phyloP scores from a whole-genome alignment of 2,329 filamentous ascomycete species.

The Ceratocystis harringtonii region DNA sequence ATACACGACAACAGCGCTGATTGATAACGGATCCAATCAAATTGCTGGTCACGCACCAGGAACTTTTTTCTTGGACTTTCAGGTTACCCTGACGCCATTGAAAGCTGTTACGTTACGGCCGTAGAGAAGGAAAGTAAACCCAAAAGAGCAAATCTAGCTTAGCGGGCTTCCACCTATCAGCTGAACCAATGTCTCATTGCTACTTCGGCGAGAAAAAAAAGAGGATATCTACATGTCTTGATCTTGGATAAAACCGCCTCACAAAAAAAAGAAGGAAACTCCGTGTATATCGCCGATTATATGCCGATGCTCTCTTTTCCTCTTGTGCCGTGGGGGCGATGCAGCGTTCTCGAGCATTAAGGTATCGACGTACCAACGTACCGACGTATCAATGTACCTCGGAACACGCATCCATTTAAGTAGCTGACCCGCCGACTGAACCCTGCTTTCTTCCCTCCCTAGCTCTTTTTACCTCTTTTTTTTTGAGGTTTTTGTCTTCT shows the following conservation, averaged over 20 bases:
- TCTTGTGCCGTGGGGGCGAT: too few species aligned
- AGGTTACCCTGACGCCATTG: not conserved
- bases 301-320: too few species aligned
- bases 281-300: not conserved
- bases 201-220: too few species aligned
- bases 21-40: constrained; percentile 9
- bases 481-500: not conserved
- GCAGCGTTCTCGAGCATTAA: too few species aligned
- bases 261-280: not conserved
- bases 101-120: not conserved
- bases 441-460: not conserved
- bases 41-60: not conserved
- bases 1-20: not conserved
- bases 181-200: too few species aligned
- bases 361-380: too few species aligned
- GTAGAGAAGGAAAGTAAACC: not conserved
- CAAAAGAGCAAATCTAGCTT: too few species aligned
- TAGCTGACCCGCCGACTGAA: not conserved
- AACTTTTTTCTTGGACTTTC: not conserved
- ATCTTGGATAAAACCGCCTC: not conserved
- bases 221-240: not conserved
- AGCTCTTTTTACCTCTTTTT: not conserved
- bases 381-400: not conserved
- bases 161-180: too few species aligned
- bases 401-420: not conserved